Base-by-base conservation (phyloP, 2,329 filamentous ascomycete genomes). In the Lojkania enalia region DNA sequence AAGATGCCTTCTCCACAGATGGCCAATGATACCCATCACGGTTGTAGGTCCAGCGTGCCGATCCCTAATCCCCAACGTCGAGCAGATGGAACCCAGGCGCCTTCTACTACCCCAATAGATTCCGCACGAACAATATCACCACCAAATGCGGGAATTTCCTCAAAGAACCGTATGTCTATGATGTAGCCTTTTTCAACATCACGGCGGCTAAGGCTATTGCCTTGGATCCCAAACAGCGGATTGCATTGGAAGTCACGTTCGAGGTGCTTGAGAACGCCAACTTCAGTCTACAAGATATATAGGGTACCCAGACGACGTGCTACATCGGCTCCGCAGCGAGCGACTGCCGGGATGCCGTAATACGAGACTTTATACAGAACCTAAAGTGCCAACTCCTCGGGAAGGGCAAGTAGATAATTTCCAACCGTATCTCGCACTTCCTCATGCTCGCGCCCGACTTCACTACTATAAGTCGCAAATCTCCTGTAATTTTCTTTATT, bases 91-190 rank as follows among this genome's bases (percentile, higher is more conserved):
- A 7, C 15, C 6, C 15, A 15, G 30, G 9, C 16, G 9, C 6
- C 16, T 16, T 11, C 30, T 9, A 33, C 15, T 9, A 16, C 30
- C 7, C 9, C 7, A 6, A 33, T 6, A 33, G 6, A 7, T 9
- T 7, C 9, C 30, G 15, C 25, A 63, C 65, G 0, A 29, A 49
- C 1, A 76, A 72, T 0, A 70, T 73, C 66, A 39, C 51, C 0
- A 57, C 55, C 0, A 57, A 56, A 0, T 68, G 67, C 2, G 70
- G 68, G 21, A 72, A 71, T 66, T 75, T 75, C 46, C 51, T 76
- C 5, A 57, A 63, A 13, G 65, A 74, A 35, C 59, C 50, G 0
- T 38, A 44, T 4, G 55, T 57, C 3, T 64, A 73, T 21, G 67
- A 73, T 35, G 64, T 66, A 12, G 16, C 12, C 1, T 63, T 63